Conservation (phyloP, 2,329 filamentous ascomycete genomes). For the Emydomyces testavorans region DNA sequence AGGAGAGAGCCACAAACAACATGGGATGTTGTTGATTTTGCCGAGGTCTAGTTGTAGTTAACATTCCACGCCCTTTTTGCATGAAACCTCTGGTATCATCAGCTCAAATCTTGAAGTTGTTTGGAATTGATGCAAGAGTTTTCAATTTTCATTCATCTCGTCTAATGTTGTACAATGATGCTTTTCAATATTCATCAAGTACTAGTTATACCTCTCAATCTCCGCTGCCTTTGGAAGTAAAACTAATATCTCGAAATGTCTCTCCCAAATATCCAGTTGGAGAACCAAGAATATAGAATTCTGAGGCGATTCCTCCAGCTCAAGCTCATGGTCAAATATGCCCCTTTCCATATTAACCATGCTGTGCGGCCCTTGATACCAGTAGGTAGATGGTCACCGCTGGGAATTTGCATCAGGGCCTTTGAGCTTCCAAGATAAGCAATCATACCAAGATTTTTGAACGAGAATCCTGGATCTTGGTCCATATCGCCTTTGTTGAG, state of each 20-base stretch:
- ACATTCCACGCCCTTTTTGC: too few relatives aligned
- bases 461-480: constrained; percentile 38
- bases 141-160: too few relatives aligned
- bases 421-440: constrained; percentile 49
- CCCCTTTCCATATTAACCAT: constrained; percentile 35
- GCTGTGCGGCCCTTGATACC: constrained; percentile 33
- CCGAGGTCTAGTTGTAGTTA: too few relatives aligned
- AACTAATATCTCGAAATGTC: constrained; percentile 37
- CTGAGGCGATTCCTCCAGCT: constrained; percentile 38
- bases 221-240: too few relatives aligned
- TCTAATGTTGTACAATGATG: too few relatives aligned
- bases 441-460: constrained; percentile 47
- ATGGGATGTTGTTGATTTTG: too few relatives aligned
- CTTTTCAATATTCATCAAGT: too few relatives aligned
- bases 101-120: too few relatives aligned
- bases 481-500: constrained; percentile 41
- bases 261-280: constrained; percentile 35
- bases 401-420: constrained; percentile 44
- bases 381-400: constrained; percentile 24
- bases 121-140: too few relatives aligned
- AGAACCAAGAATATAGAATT: constrained; percentile 33
- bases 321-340: constrained; percentile 38
- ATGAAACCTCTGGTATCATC: too few relatives aligned
- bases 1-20: too few relatives aligned
- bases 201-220: too few relatives aligned